Conservation (phyloP, 352 stramenopile species). For the Pythium dissotocum region DNA sequence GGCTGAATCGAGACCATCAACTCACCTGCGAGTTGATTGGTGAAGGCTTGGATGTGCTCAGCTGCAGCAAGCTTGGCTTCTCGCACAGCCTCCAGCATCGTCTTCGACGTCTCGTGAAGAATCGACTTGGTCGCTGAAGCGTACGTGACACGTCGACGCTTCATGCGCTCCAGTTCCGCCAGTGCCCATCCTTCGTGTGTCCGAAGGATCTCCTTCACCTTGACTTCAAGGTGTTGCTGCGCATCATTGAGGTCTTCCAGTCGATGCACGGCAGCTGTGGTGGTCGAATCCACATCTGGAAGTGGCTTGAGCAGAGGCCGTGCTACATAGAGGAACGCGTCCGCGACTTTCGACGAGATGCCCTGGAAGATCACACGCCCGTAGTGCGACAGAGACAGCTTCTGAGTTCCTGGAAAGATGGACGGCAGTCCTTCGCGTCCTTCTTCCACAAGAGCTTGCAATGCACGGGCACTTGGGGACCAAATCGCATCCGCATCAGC, state of each 20-base stretch:
- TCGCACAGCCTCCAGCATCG: constrained; percentile 40
- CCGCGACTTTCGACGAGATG: constrained; percentile 11
- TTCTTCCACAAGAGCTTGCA: constrained; percentile 4
- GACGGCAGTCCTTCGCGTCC: background rate
- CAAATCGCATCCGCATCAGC: constrained; percentile 2
- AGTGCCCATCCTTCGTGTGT: constrained; percentile 43
- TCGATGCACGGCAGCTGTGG: background rate
- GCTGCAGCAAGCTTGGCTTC: constrained; percentile 41
- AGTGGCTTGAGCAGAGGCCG: constrained; percentile 11
- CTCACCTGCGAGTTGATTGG: constrained; percentile 35
- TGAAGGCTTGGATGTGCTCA: constrained; percentile 42
- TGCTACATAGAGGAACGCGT: background rate
- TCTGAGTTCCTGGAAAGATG: background rate
- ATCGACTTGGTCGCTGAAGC: constrained; percentile 37
- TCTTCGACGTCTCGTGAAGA: constrained; percentile 39
- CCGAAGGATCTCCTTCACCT: constrained; percentile 34
- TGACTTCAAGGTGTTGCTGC: constrained; percentile 23
- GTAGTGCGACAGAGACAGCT: background rate
- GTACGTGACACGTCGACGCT: constrained; percentile 41
- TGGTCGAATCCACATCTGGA: constrained; percentile 1
- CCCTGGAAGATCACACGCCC: background rate
- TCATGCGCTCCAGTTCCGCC: constrained; percentile 49
- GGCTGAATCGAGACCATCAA: constrained; percentile 39
- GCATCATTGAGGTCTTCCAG: constrained; percentile 21
- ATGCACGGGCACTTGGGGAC: background rate